Percentiles rank a stretch among this genome's conserved stretches.
phyloP scores from a whole-genome alignment of 2,329 filamentous ascomycete genomes.

The Fusarium liriodendri region DNA sequence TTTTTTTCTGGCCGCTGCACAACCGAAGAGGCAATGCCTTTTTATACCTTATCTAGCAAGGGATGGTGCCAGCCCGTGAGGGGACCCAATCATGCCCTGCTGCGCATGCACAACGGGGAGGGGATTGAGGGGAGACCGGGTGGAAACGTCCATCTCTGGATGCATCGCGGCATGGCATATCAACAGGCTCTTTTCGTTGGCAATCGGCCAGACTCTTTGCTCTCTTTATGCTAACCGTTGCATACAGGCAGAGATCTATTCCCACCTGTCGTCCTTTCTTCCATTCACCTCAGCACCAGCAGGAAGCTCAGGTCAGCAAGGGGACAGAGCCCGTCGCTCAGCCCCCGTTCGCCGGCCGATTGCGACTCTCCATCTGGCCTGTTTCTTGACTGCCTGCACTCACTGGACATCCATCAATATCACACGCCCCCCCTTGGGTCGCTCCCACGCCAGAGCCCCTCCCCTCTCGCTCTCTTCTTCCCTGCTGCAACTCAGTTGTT shows the following conservation, averaged over 20 bases:
- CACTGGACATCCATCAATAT: slow-evolving; percentile 16
- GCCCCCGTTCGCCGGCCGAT: slow-evolving; percentile 39
- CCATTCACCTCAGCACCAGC: not conserved
- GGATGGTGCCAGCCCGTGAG: slow-evolving; percentile 23
- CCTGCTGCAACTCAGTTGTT: slow-evolving; percentile 40
- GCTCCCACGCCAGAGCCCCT: slow-evolving; percentile 16
- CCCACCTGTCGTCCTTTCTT: not conserved
- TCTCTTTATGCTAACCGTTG: not conserved
- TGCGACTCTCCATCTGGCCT: slow-evolving; percentile 39
- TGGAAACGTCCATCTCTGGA: slow-evolving; percentile 5
- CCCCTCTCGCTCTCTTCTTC: slow-evolving; percentile 30
- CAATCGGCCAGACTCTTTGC: not conserved
- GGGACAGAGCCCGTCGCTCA: slow-evolving; percentile 29
- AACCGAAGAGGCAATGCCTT: slow-evolving; percentile 18
- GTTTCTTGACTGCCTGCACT: slow-evolving; percentile 9
- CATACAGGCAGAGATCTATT: not conserved
- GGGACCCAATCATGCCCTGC: slow-evolving; percentile 34
- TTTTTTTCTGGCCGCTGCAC: slow-evolving; percentile 29
- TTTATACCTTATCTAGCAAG: slow-evolving; percentile 38
- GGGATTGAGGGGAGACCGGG: slow-evolving; percentile 31
- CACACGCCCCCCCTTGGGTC: slow-evolving; percentile 20
- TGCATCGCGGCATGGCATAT: slow-evolving; percentile 8
- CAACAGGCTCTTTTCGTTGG: not conserved
- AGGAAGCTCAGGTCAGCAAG: slow-evolving; percentile 12
- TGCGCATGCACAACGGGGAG: slow-evolving; percentile 34